Conservation (phyloP, 2,329 filamentous ascomycete species). For the Fusarium begoniae region DNA sequence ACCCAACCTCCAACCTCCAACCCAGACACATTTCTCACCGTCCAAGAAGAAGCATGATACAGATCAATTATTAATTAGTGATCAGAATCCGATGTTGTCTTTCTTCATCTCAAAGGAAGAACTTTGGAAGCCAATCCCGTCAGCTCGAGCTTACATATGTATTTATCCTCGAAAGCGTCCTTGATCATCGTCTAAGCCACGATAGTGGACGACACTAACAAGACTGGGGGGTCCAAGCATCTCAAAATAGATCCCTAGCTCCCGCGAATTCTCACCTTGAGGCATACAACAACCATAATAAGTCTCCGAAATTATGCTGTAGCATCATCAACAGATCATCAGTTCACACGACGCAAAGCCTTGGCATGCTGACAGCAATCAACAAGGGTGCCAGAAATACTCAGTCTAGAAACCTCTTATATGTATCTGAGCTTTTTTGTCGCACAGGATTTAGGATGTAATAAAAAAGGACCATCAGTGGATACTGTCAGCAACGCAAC, state of each 20-base stretch:
- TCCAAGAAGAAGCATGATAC: background rate
- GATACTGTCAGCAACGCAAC: slow-evolving; percentile 22
- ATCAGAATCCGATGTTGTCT: too few relatives aligned
- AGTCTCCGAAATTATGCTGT: background rate
- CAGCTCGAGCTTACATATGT: background rate
- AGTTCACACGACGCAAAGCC: background rate
- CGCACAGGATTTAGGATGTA: background rate
- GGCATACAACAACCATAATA: background rate
- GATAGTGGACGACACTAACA: background rate
- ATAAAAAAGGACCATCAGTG: slow-evolving; percentile 9
- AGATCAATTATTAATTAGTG: background rate
- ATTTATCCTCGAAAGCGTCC: background rate
- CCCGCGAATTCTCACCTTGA: background rate
- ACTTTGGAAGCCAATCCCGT: background rate
- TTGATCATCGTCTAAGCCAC: slow-evolving; percentile 17
- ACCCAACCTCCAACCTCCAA: background rate
- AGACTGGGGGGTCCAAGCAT: background rate
- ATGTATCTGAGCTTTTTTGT: background rate
- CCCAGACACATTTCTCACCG: background rate
- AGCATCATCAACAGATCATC: background rate
- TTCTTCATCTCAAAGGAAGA: background rate
- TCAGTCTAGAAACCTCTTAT: accelerated
- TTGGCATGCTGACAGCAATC: slow-evolving; percentile 2
- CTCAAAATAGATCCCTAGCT: background rate
- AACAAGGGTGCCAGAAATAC: background rate